Evolutionary conservation across 345 rosid species (phyloP).

Genomic region (Salix viminalis): DNA sequence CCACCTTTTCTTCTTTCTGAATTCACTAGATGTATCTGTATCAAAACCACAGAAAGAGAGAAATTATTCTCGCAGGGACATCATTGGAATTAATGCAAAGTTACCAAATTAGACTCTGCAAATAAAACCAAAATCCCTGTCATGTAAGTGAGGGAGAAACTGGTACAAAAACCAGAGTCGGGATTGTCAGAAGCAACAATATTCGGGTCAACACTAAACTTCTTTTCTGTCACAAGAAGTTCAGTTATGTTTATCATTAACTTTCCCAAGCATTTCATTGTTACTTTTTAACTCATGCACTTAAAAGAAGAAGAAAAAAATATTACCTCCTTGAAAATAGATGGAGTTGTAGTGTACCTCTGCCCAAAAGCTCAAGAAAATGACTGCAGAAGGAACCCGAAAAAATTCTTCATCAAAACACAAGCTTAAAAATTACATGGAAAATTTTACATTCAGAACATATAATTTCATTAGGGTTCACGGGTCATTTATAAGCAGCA

Average conservation of each 20-base stretch:
- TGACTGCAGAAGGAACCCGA: constrained; percentile 44
- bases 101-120: background rate
- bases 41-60: constrained; percentile 5
- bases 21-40: constrained; percentile 44
- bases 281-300: background rate
- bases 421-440: background rate
- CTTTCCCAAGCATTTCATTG: background rate
- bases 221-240: background rate
- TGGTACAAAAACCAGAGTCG: background rate
- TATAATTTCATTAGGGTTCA: background rate
- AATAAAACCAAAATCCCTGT: background rate
- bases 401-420: constrained; percentile 6
- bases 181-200: background rate
- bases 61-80: background rate
- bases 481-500: background rate
- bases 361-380: constrained; percentile 92
- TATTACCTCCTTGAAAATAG: constrained; percentile 58
- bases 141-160: background rate
- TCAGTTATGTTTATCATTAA: background rate
- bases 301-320: background rate
- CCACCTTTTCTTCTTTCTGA: constrained; percentile 65
- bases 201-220: background rate
- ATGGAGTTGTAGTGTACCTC: constrained; percentile 98
- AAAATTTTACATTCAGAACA: background rate
- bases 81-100: background rate